Conservation (phyloP, 2,329 filamentous ascomycete species). For the Venturia asperata region DNA sequence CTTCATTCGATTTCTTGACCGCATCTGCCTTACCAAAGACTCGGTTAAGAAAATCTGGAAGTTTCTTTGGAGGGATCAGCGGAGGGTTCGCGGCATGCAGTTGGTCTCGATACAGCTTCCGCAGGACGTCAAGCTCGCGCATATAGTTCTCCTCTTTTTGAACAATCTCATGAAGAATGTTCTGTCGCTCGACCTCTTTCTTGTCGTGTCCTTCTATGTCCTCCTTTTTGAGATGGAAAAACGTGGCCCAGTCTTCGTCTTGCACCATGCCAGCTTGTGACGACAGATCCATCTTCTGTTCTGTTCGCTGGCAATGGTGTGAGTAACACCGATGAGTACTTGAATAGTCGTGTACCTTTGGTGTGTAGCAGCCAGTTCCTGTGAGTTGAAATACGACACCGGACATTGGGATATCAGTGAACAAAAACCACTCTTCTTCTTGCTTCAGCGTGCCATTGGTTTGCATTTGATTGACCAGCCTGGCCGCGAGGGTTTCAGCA, state of each 20-base stretch:
- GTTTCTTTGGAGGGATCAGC: conserved; percentile 70
- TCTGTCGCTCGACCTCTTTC: conserved; percentile 89
- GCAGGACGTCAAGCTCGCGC: conserved; percentile 78
- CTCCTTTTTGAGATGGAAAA: conserved; percentile 76
- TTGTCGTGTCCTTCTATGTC: conserved; percentile 63
- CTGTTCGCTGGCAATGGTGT: conserved; percentile 82
- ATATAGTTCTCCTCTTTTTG: conserved; percentile 89
- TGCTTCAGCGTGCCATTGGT: conserved; percentile 67
- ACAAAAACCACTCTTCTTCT: conserved; percentile 97
- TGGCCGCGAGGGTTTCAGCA: conserved; percentile 75
- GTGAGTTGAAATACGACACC: conserved; percentile 93
- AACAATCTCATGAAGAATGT: conserved; percentile 91
- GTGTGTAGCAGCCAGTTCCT: conserved; percentile 82
- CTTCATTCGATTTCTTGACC: conserved; percentile 86
- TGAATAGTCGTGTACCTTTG: conserved; percentile 65
- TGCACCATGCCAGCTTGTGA: conserved; percentile 62
- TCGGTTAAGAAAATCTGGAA: conserved; percentile 70
- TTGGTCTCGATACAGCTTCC: conserved; percentile 76
- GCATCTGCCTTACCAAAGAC: conserved; percentile 90
- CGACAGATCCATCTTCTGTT: conserved; percentile 89
- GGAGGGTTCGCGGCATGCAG: conserved; percentile 66
- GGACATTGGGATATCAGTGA: conserved; percentile 70
- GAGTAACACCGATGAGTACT: conserved; percentile 80
- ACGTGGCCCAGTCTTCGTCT: conserved; percentile 75
- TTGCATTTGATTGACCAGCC: conserved; percentile 74